A percentile compares a stretch with the other conserved stretches of the same genome.
These are phyloP conservation scores for Camelina hispida DNA, from an alignment of 345 rosid genomes.

Conservation along the genomic window DNA sequence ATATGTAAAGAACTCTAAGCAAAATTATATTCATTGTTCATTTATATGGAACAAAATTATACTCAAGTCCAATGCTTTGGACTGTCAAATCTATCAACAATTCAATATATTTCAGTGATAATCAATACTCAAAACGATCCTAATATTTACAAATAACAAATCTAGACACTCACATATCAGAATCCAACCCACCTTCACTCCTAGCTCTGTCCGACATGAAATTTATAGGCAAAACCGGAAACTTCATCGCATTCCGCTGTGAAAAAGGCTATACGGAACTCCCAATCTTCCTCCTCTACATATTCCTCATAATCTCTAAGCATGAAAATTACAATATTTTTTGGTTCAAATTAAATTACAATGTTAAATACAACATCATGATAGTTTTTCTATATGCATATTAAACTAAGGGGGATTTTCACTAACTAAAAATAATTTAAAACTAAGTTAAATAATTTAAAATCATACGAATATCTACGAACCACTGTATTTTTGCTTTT, in stretches of 20 bases:
- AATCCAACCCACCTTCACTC: constrained; percentile 61
- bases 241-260: constrained; percentile 51
- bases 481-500: too few species aligned
- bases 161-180: constrained; percentile 52
- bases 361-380: too few species aligned
- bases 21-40: constrained; percentile 15
- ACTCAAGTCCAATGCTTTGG: background rate
- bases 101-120: constrained; percentile 25
- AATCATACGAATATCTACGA: too few species aligned
- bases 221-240: constrained; percentile 65
- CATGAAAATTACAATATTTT: constrained; percentile 32
- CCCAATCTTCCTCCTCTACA: constrained; percentile 58
- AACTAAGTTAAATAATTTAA: too few species aligned
- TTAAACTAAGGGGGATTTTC: too few species aligned
- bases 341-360: too few species aligned
- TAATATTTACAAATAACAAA: constrained; percentile 38
- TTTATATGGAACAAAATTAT: constrained; percentile 4
- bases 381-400: too few species aligned
- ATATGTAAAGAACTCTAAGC: background rate
- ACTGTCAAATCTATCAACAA: constrained; percentile 31
- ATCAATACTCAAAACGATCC: background rate
- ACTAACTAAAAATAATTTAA: too few species aligned
- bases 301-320: constrained; percentile 61
- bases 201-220: constrained; percentile 61
- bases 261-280: constrained; percentile 26